Percentiles rank a stretch among this genome's conserved stretches.
These are phyloP conservation scores for Hanseniaspora mollemarum DNA, from an alignment of 805 yeast species.

Conservation along the genomic window DNA sequence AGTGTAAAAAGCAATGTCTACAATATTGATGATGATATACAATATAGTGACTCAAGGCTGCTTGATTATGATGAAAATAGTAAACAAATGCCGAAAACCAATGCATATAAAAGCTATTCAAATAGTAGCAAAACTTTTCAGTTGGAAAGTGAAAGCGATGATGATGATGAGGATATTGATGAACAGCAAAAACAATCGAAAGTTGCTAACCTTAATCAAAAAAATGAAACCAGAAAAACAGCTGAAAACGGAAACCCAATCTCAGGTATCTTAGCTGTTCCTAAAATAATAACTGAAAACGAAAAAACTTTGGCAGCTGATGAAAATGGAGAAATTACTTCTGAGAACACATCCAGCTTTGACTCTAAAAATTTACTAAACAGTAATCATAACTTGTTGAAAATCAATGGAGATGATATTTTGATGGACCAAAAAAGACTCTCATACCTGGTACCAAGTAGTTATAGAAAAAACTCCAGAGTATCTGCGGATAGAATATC, in stretches of 20 bases:
- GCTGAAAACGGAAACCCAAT: not conserved
- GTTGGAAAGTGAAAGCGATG: constrained; percentile 23
- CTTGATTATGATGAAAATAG: not conserved
- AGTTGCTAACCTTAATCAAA: too few relatives aligned
- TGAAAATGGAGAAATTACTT: too few relatives aligned
- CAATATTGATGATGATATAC: too few relatives aligned
- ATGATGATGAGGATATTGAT: constrained; percentile 21
- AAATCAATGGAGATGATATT: not conserved
- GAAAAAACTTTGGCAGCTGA: too few relatives aligned
- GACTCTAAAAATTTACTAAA: constrained; percentile 22
- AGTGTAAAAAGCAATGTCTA: too few relatives aligned
- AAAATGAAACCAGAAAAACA: too few relatives aligned
- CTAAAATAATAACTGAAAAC: not conserved
- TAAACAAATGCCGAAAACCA: too few relatives aligned
- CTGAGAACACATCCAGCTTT: constrained; percentile 2
- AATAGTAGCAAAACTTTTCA: constrained; percentile 17
- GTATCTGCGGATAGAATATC: constrained; percentile 16
- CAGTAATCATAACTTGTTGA: constrained; percentile 14
- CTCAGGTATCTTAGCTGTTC: not conserved
- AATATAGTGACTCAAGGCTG: too few relatives aligned
- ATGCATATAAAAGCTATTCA: too few relatives aligned
- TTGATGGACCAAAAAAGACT: constrained; percentile 1
- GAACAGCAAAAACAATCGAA: not conserved
- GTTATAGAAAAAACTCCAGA: constrained; percentile 16
- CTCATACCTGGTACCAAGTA: constrained; percentile 14